Base-by-base conservation (phyloP, 176 grass and related monocot species). In the Poa pratensis region DNA sequence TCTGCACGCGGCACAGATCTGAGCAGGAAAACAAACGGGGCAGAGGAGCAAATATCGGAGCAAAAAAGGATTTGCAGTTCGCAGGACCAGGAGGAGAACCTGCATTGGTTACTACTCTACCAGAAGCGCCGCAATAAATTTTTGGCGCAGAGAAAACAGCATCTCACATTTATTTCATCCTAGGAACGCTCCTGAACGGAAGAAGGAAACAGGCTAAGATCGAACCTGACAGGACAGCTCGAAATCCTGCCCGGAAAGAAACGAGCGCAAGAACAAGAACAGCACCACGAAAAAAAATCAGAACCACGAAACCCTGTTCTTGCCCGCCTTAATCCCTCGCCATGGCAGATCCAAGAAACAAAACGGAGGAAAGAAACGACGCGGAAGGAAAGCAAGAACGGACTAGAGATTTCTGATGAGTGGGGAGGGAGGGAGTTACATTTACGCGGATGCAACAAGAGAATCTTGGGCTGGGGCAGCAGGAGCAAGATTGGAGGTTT, bases 131-230 rank as follows among this genome's bases (percentile, higher is more conserved):
- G 80, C 75, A 82, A 87, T 87, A 90, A 90, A 90, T 87, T 84
- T 40, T 76, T 9, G 37, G 5, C 18, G 17, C 60, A 90, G 69
- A 84, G 85, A 52, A 59, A 90, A 68, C 75, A 28, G 84, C 58
- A 83, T 2, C 11, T 71, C 89, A 59, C 85, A 91, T 91, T 91
- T 85, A 87, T 42, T 87, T 37, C 75, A 52, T 45, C 76, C 81
- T 63, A 42, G 60, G 60, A 87, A 53, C 70, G 8, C 24, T 78
- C 54, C 13, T 3, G 2, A 24, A 42, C 20, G 28, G 34, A 54
- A 39, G 46, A 80, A 35, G 66, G 23, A 11, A 53, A 53, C 61
- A 52, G 22, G 58, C 74, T 6, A 24, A 62, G 60, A 80, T 80
- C 67, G 78, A 87, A 52, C n/a, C 81, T 58, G 78, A 61, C 77